These are phyloP conservation scores for Eucommia ulmoides DNA, from an alignment of 257 asterid species.

Conservation along the genomic window DNA sequence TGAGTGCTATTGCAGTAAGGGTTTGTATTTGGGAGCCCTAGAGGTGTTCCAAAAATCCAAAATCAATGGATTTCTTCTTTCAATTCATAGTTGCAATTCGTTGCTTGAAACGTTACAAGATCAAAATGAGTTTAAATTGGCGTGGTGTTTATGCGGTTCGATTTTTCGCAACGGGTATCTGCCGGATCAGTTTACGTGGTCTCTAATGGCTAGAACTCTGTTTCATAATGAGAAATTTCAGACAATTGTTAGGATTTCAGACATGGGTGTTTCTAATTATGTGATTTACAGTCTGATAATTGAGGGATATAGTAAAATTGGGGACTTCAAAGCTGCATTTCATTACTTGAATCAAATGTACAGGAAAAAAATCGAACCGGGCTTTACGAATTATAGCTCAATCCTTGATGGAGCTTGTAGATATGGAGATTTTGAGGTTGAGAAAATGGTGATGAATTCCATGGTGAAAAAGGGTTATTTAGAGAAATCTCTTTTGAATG, in stretches of 20 bases:
- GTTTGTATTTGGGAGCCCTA: slow-evolving; percentile 29
- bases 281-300: slow-evolving; percentile 40
- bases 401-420: slow-evolving; percentile 75
- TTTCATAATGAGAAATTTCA: slow-evolving; percentile 43
- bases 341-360: slow-evolving; percentile 26
- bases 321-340: slow-evolving; percentile 55
- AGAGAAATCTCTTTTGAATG: slow-evolving; percentile 6
- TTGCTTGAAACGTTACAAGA: slow-evolving; percentile 39
- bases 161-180: slow-evolving; percentile 36
- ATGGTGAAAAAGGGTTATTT: slow-evolving; percentile 40
- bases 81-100: slow-evolving; percentile 25
- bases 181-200: slow-evolving; percentile 44
- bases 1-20: slow-evolving; percentile 40
- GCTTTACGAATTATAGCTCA: slow-evolving; percentile 40
- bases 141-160: slow-evolving; percentile 60
- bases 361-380: slow-evolving; percentile 26
- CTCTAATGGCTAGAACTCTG: slow-evolving; percentile 33
- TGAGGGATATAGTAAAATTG: slow-evolving; percentile 41
- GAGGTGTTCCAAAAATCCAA: slow-evolving; percentile 32
- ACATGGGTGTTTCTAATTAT: slow-evolving; percentile 26
- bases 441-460: slow-evolving; percentile 20
- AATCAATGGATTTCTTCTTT: slow-evolving; percentile 23
- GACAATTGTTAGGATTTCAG: slow-evolving; percentile 33
- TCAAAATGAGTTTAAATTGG: slow-evolving; percentile 33
- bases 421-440: slow-evolving; percentile 24